These are phyloP conservation scores for Arabidopsis hybrid DNA, from an alignment of 441 rosid species.

Conservation along the genomic window DNA sequence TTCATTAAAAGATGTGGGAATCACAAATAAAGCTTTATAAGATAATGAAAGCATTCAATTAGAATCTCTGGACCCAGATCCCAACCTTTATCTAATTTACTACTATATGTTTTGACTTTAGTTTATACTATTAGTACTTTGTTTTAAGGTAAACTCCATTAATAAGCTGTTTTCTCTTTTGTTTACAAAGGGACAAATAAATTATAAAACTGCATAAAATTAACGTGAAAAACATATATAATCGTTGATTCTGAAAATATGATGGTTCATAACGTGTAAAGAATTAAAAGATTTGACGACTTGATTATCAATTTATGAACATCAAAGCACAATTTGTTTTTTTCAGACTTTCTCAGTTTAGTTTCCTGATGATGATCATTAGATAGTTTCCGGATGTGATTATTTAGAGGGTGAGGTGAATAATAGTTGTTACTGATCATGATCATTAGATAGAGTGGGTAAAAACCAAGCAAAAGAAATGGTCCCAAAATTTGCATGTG, in stretches of 20 bases:
- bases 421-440: constrained; percentile 19
- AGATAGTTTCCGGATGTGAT: not conserved
- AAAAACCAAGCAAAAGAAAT: constrained; percentile 29
- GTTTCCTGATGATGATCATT: too few species aligned
- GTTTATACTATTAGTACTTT: constrained; percentile 20
- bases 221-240: not conserved
- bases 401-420: constrained; percentile 14
- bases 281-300: too few species aligned
- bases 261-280: not conserved
- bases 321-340: too few species aligned
- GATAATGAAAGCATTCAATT: constrained; percentile 29
- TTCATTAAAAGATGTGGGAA: constrained; percentile 43
- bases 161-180: constrained; percentile 2
- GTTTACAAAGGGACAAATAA: constrained; percentile 3
- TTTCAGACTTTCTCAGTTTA: too few species aligned
- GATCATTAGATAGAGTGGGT: constrained; percentile 36
- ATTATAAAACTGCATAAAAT: not conserved
- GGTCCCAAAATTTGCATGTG: constrained; percentile 47
- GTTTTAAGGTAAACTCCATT: constrained; percentile 3
- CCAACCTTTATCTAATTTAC: constrained; percentile 31
- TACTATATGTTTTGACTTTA: constrained; percentile 34
- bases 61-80: constrained; percentile 40
- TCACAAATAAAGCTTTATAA: constrained; percentile 41
- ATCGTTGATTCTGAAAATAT: not conserved
- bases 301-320: too few species aligned